A percentile compares a stretch with the other conserved stretches of the same genome.
phyloP scores from a whole-genome alignment of 148 eudicot species.

The Heliamphora exappendiculata region DNA sequence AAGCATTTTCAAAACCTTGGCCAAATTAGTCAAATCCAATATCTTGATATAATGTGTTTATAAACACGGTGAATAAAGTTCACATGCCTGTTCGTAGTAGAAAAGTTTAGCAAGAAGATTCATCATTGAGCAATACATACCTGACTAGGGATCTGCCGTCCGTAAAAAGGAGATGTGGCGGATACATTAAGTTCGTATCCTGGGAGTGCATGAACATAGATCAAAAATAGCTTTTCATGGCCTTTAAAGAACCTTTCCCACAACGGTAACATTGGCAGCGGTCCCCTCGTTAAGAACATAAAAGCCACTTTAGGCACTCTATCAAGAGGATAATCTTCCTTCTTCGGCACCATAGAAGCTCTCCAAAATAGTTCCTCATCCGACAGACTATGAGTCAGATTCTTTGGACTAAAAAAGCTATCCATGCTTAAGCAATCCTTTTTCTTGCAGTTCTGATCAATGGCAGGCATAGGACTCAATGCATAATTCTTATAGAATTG shows the following conservation, averaged over 20 bases:
- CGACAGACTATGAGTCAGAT: conserved; percentile 41
- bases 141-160: conserved; percentile 70
- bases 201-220: conserved; percentile 66
- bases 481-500: conserved; percentile 17
- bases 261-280: conserved; percentile 58
- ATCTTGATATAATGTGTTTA: background rate
- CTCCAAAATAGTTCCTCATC: conserved; percentile 77
- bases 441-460: conserved; percentile 23
- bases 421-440: conserved; percentile 40
- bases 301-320: conserved; percentile 72
- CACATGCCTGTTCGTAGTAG: background rate
- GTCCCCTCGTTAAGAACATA: conserved; percentile 75
- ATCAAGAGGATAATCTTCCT: conserved; percentile 44
- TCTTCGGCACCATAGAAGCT: conserved; percentile 67
- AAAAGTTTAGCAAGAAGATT: background rate
- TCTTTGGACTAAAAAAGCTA: conserved; percentile 32
- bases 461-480: conserved; percentile 8
- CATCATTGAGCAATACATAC: conserved; percentile 21
- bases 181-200: conserved; percentile 47
- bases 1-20: background rate
- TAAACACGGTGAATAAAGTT: background rate
- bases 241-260: conserved; percentile 87
- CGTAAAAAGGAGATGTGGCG: conserved; percentile 53
- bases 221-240: conserved; percentile 45
- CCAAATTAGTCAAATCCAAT: background rate